phyloP scores from a whole-genome alignment of 306 rosid species.

The Sechiopsis laciniata region DNA sequence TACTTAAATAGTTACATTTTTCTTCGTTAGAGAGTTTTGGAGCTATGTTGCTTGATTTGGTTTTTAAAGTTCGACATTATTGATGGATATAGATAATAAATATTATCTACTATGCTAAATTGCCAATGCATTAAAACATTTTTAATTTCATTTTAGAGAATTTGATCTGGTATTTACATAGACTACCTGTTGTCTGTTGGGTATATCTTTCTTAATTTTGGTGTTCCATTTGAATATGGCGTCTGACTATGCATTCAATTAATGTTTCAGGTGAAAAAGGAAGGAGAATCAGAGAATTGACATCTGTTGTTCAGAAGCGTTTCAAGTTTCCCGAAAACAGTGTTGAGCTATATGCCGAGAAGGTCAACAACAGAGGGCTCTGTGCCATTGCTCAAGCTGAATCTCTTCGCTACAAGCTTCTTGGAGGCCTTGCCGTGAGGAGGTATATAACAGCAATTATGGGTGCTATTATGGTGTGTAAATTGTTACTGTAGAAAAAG shows the following conservation, averaged over 20 bases:
- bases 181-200: background rate
- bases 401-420: no score
- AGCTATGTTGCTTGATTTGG: background rate
- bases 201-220: background rate
- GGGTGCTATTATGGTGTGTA: background rate
- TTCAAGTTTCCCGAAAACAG: conserved; percentile 46
- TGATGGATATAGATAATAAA: background rate
- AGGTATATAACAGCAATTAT: background rate
- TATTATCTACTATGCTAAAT: background rate
- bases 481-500: background rate
- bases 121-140: background rate
- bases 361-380: no score
- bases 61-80: background rate
- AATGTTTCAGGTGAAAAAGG: conserved; percentile 64
- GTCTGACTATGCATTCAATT: background rate
- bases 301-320: conserved; percentile 77
- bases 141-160: background rate
- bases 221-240: background rate
- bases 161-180: background rate
- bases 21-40: no score
- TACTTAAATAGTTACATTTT: background rate
- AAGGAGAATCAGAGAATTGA: conserved; percentile 61
- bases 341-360: no score
- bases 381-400: no score
- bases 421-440: no score